Base-by-base conservation (phyloP, 352 stramenopile species). In the Pythium dissimile region DNA sequence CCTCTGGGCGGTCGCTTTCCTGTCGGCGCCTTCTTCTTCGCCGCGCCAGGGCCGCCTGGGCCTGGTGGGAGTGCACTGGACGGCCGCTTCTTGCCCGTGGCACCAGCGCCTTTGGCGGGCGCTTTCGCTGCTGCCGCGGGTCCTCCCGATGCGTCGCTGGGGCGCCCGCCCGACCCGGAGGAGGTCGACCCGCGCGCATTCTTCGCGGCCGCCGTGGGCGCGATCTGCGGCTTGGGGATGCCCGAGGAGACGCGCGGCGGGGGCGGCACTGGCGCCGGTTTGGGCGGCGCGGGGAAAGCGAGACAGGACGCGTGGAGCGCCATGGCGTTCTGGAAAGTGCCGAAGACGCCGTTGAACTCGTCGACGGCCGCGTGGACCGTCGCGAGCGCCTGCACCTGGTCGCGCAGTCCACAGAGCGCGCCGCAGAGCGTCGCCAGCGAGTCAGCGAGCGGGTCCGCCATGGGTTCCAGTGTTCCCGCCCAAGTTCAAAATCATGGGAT, bases 261-360 rank as follows among this genome's bases (percentile, higher is more conserved):
- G 20, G 53, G 31, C 18, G 63, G 45, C 35, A 54, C 31, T 23
- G 32, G 26, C 28, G 26, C 21, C 3, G 57, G 42, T 23, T 62
- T 51, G 31, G 51, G 47, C 39, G 61, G 56, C 39, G 67, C 59
- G 3, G 79, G 82, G 65, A 88, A 89, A 60, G 64, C 61, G 24
- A 92, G 68, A 65, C 82, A 92, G 30, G 79, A 89, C 50, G 75
- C 80, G 43, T 94, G 82, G 54, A 94, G 69, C 50, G 69, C 71
- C 69, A 92, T 91, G 46, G 78, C 81, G 41, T 73, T 76, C 63
- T 90, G 80, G 58, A 94, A 90, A 16, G 69, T 54, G 27, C 85
- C 85, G 27, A 94, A 94, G 13, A 73, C 72, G 37, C 34, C 49
- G 64, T 92, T 58, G 50, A 58, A 58, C 50, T 58, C 38, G 50